These are phyloP conservation scores for Abrus pulchellus DNA, from an alignment of 306 rosid genomes.

Conservation along the genomic window DNA sequence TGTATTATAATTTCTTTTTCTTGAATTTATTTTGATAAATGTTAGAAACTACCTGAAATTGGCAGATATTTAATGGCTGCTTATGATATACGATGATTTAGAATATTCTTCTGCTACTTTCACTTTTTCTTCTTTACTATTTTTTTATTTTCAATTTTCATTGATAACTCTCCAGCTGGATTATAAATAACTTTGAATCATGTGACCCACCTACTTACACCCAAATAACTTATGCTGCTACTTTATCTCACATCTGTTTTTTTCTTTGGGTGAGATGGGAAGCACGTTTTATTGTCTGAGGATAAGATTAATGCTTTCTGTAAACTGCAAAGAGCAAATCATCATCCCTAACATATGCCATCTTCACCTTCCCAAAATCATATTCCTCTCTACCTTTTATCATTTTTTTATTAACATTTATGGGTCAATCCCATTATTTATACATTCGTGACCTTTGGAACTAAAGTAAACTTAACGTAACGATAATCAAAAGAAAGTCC, in stretches of 20 bases:
- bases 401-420: not conserved
- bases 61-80: not conserved
- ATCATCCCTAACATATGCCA: constrained; percentile 23
- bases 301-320: constrained; percentile 41
- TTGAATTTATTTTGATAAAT: constrained; percentile 4
- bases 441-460: constrained; percentile 33
- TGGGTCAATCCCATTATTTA: constrained; percentile 1
- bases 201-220: constrained; percentile 46
- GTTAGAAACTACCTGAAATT: constrained; percentile 30
- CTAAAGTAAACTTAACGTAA: constrained; percentile 41
- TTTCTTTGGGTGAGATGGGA: constrained; percentile 19
- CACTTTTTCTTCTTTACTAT: not conserved
- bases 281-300: constrained; percentile 35
- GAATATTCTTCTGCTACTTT: constrained; percentile 41
- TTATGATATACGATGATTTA: constrained; percentile 10
- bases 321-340: not conserved
- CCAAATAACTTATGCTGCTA: constrained; percentile 30
- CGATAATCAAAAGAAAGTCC: constrained; percentile 22
- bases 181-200: constrained; percentile 41
- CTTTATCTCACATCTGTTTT: not conserved
- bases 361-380: constrained; percentile 3
- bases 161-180: constrained; percentile 31
- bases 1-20: not conserved
- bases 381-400: constrained; percentile 12
- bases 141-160: not conserved